Evolutionary conservation across 768 basidiomycete genomes (phyloP).

Genomic region (Lactarius tabidus): DNA sequence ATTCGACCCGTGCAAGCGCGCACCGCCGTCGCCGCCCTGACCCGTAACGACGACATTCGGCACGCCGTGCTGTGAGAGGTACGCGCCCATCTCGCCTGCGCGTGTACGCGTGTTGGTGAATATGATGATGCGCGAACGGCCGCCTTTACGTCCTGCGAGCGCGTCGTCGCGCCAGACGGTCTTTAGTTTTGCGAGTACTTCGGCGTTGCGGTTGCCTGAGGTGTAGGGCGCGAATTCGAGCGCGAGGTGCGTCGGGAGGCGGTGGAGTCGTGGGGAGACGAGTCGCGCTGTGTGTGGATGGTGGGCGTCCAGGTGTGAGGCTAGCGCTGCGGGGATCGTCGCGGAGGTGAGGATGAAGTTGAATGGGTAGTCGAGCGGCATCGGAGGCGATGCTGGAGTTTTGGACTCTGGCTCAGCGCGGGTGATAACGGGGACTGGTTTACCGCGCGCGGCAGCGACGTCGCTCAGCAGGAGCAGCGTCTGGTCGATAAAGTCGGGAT

Average conservation of each 20-base stretch:
- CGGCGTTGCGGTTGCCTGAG: conserved; percentile 75
- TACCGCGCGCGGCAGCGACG: conserved; percentile 59
- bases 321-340: too few species aligned
- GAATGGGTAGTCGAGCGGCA: too few species aligned
- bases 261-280: conserved; percentile 76
- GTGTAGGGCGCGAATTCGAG: conserved; percentile 74
- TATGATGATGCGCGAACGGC: conserved; percentile 28
- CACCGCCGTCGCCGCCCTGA: too few species aligned
- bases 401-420: not conserved
- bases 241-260: conserved; percentile 63
- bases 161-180: conserved; percentile 73
- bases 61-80: too few species aligned
- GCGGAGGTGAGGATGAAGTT: too few species aligned
- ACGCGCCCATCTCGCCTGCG: conserved; percentile 39
- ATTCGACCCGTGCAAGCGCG: too few species aligned
- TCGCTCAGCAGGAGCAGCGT: conserved; percentile 69
- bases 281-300: conserved; percentile 69
- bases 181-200: conserved; percentile 71
- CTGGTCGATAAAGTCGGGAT: conserved; percentile 75
- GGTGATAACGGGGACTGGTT: conserved; percentile 34
- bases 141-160: conserved; percentile 23
- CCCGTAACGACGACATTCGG: too few species aligned
- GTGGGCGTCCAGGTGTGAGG: conserved; percentile 41
- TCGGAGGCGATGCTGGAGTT: not conserved
- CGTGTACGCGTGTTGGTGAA: too few species aligned